Conservation (phyloP, 768 basidiomycete species). For the Suillus fuscotomentosus region DNA sequence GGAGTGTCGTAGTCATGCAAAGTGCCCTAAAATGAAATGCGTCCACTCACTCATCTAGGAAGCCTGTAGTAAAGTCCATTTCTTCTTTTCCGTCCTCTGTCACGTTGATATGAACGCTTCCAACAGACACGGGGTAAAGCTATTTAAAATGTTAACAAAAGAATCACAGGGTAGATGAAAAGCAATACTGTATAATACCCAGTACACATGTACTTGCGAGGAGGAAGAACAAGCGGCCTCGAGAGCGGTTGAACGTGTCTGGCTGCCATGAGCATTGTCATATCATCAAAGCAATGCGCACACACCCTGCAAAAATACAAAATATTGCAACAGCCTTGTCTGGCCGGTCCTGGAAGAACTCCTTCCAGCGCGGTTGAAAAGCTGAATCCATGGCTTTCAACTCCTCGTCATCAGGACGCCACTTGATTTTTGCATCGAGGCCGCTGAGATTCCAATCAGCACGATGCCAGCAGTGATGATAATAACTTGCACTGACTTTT, state of each 20-base stretch:
- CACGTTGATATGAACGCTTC: conserved; percentile 46
- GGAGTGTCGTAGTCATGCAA: too few species aligned
- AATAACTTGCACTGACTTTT: conserved; percentile 40
- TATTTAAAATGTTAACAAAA: conserved; percentile 2
- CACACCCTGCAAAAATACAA: conserved; percentile 42
- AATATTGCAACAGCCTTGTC: conserved; percentile 57
- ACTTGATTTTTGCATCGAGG: conserved; percentile 53
- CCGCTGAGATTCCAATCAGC: conserved; percentile 32
- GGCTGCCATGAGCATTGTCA: background rate
- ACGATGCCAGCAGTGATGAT: background rate
- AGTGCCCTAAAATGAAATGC: background rate
- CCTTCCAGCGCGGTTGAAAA: conserved; percentile 49
- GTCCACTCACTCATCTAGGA: conserved; percentile 39
- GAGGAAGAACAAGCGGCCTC: conserved; percentile 4
- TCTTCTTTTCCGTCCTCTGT: conserved; percentile 39
- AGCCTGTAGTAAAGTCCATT: conserved; percentile 45
- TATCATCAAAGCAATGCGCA: background rate
- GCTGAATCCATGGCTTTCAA: conserved; percentile 45
- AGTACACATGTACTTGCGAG: conserved; percentile 15
- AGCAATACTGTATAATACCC: conserved; percentile 31
- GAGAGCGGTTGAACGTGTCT: background rate
- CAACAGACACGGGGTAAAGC: conserved; percentile 45
- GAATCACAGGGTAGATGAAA: background rate
- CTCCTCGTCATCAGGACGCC: conserved; percentile 50
- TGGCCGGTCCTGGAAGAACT: conserved; percentile 46